Evolutionary conservation across 768 basidiomycete genomes (phyloP), one percentile per base, ranked within the genome.

Genomic region (Cyathus striatus): DNA sequence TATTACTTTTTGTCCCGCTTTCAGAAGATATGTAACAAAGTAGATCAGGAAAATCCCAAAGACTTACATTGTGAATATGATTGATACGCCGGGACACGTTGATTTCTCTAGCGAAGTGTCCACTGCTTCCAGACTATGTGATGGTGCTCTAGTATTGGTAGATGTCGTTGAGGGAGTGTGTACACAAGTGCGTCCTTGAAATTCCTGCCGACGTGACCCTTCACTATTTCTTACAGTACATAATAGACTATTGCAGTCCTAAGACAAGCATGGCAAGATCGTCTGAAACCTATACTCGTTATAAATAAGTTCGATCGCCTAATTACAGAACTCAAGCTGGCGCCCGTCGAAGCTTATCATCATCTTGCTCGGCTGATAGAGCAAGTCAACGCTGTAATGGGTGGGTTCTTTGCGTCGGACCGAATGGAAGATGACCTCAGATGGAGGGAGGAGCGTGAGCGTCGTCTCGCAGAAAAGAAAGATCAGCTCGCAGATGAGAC

Each of bases 61-160:
- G 57, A 86, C 82, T 18, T 96, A 88, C 65, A 73, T 86, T 36
- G 78, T 97, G 42, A 97, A 96, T 59, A 85, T 98, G 75, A 95
- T 99, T 49, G 96, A 99, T 62, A 98, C 96, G 0, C 96, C 96
- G 13, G 96, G 96, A 3, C 96, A 99, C 66, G 95, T 99, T 18
- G 96, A 98, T 62, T 99, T 99, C 53, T 94, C 93, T 0, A 92
- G 86, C 43, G 96, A 98, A 59, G 96, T 99, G 0, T 97, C 93
- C 1, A 89, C 91, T 1, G 93, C 95, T 17, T 90, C 93, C 10
- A 72, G 94, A 38, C 59, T 99, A 20, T 96, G 93, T 52, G 96
- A 98, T 63, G 96, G 96, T 12, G 92, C 95, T 2, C 74, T 99
- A 5, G 88, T 99, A 30, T 69, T 99, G 4, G 92, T 99, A 1